Percentiles rank a stretch among this genome's conserved stretches.
Conservation (phyloP, 495 filamentous ascomycete species). For the Aspergillus heteromorphus region DNA sequence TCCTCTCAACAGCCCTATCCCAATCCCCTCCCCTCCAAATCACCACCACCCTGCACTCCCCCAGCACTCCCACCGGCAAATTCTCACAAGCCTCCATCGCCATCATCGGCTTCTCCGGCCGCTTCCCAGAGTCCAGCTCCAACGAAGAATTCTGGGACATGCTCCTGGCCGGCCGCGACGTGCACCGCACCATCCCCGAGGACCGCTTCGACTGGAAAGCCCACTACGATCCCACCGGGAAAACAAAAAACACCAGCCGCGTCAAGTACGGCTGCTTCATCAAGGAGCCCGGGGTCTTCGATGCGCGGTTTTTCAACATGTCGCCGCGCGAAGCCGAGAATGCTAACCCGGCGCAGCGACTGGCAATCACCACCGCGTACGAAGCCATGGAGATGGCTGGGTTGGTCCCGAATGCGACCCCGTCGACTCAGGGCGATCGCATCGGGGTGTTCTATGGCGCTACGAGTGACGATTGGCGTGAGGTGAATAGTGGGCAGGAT, state of each 20-base stretch:
- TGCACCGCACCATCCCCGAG: conserved; percentile 50
- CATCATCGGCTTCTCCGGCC: conserved; percentile 69
- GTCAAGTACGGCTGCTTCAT: conserved; percentile 85
- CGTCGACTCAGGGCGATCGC: conserved; percentile 71
- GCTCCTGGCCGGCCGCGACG: conserved; percentile 57
- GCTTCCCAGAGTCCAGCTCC: conserved; percentile 64
- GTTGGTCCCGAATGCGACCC: conserved; percentile 77
- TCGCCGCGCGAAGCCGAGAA: conserved; percentile 84
- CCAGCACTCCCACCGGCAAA: conserved; percentile 27
- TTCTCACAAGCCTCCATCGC: conserved; percentile 50
- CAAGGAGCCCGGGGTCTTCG: conserved; percentile 75
- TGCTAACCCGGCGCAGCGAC: conserved; percentile 80
- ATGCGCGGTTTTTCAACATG: conserved; percentile 90
- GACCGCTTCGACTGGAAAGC: conserved; percentile 73
- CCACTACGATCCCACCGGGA: conserved; percentile 71
- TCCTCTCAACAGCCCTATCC: not conserved
- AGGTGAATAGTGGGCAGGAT: conserved; percentile 81
- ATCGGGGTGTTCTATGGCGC: conserved; percentile 89
- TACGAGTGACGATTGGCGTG: conserved; percentile 85
- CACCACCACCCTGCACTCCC: conserved; percentile 24
- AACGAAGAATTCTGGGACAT: conserved; percentile 69
- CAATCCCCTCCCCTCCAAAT: not conserved
- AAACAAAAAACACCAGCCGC: conserved; percentile 72
- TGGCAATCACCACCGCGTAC: conserved; percentile 77
- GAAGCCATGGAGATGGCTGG: conserved; percentile 92